Evolutionary conservation across 106 monocot species (phyloP).

Genomic region (Platanthera guangdongensis): DNA sequence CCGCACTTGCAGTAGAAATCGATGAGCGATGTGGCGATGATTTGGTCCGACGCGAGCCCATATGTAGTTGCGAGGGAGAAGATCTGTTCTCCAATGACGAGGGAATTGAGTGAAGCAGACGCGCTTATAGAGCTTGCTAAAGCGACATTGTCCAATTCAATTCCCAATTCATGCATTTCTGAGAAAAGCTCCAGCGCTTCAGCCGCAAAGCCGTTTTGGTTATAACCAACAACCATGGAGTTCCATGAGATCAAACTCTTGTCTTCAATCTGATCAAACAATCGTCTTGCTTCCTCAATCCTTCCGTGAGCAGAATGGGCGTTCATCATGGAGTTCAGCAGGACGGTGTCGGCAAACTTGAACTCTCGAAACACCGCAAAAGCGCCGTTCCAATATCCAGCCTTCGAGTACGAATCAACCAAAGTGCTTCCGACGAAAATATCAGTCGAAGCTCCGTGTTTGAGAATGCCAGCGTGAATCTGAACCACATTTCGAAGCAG

Average conservation of each 20-base stretch:
- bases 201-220: slow-evolving; percentile 42
- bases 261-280: slow-evolving; percentile 41
- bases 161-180: slow-evolving; percentile 36
- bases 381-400: slow-evolving; percentile 33
- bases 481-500: slow-evolving; percentile 21
- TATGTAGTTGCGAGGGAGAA: slow-evolving; percentile 29
- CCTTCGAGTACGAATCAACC: slow-evolving; percentile 60
- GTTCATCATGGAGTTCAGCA: slow-evolving; percentile 69
- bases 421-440: slow-evolving; percentile 45
- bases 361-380: slow-evolving; percentile 35
- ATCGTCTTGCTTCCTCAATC: slow-evolving; percentile 34
- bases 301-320: slow-evolving; percentile 46
- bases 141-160: slow-evolving; percentile 44
- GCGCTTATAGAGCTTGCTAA: slow-evolving; percentile 58
- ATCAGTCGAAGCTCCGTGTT: slow-evolving; percentile 27
- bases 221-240: slow-evolving; percentile 70
- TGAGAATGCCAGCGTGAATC: slow-evolving; percentile 37
- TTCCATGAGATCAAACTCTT: slow-evolving; percentile 80
- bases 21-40: slow-evolving; percentile 49
- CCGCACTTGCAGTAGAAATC: slow-evolving; percentile 90
- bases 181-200: slow-evolving; percentile 51
- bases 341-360: slow-evolving; percentile 35
- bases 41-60: slow-evolving; percentile 36
- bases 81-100: slow-evolving; percentile 47
- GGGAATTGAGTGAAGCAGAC: slow-evolving; percentile 31